phyloP scores from a whole-genome alignment of 768 basidiomycete genomes.

The Suillus lakei region DNA sequence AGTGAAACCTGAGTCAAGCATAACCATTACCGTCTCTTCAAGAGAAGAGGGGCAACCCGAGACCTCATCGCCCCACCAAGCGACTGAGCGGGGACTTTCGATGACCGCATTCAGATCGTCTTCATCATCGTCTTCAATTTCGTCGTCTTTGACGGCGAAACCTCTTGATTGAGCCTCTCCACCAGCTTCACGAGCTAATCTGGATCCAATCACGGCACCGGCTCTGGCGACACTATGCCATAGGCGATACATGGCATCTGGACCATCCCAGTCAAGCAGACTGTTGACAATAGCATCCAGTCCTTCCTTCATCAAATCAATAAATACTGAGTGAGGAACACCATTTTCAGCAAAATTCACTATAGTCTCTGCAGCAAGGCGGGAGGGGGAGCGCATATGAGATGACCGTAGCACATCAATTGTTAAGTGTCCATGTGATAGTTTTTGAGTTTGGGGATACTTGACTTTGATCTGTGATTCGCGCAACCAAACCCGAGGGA shows the following conservation, averaged over 20 bases:
- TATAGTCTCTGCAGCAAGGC: constrained; percentile 60
- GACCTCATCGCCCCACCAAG: constrained; percentile 73
- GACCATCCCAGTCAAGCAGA: constrained; percentile 50
- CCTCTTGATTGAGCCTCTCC: constrained; percentile 48
- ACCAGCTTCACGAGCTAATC: constrained; percentile 41
- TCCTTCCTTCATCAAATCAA: constrained; percentile 40
- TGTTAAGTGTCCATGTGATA: constrained; percentile 49
- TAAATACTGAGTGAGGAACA: constrained; percentile 49
- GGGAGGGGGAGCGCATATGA: constrained; percentile 48
- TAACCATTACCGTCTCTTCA: constrained; percentile 62
- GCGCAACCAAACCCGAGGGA: constrained; percentile 37
- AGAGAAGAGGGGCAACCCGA: constrained; percentile 64
- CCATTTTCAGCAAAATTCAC: constrained; percentile 71
- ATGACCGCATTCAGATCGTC: constrained; percentile 32
- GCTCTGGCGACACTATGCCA: constrained; percentile 45
- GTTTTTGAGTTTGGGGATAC: constrained; percentile 33
- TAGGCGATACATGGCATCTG: constrained; percentile 44
- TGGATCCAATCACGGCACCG: constrained; percentile 47
- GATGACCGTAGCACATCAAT: constrained; percentile 61
- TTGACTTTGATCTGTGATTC: constrained; percentile 53
- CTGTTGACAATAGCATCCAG: constrained; percentile 41
- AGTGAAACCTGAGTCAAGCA: constrained; percentile 64
- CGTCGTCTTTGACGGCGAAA: constrained; percentile 41
- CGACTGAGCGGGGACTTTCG: constrained; percentile 48
- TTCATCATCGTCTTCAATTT: constrained; percentile 45